Evolutionary conservation across 129 eudicot genomes (phyloP).

Genomic region (Glebionis coronaria): DNA sequence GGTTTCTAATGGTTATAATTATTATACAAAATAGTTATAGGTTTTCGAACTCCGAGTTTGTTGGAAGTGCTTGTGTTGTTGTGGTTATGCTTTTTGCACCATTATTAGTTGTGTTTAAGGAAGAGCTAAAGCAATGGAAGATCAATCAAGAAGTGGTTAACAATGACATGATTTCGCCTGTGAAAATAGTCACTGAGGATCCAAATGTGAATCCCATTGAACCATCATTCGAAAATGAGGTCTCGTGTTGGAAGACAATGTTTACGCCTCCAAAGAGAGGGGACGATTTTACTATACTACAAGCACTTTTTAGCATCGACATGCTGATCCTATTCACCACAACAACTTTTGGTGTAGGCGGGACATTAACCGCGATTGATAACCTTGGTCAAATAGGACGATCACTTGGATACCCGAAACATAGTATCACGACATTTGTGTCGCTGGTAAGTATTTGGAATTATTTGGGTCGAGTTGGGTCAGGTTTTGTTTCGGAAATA

Average conservation of each 20-base stretch:
- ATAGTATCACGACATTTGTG: conserved; percentile 52
- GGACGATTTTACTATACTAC: conserved; percentile 60
- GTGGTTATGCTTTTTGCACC: conserved; percentile 46
- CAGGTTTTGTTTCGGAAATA: conserved; percentile 58
- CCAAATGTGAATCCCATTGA: conserved; percentile 5
- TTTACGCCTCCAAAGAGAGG: conserved; percentile 63
- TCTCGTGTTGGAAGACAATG: conserved; percentile 35
- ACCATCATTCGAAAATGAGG: conserved; percentile 15
- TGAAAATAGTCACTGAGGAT: conserved; percentile 24
- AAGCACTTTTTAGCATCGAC: conserved; percentile 66
- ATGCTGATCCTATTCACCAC: conserved; percentile 54
- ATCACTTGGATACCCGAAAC: conserved; percentile 54
- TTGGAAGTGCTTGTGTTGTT: conserved; percentile 38
- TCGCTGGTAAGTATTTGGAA: conserved; percentile 83
- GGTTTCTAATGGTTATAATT: conserved; percentile 59
- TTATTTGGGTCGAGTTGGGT: conserved; percentile 53
- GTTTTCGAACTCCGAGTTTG: conserved; percentile 31
- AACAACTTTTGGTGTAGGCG: conserved; percentile 58
- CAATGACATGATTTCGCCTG: not conserved
- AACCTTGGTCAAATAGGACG: conserved; percentile 74
- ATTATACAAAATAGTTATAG: conserved; percentile 40
- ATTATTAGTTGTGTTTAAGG: conserved; percentile 35
- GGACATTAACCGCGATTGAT: conserved; percentile 69
- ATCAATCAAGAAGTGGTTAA: conserved; percentile 10
- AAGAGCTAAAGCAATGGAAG: conserved; percentile 38